Evolutionary conservation across 176 grass and related monocot genomes (phyloP).

Genomic region (Tuctoria greenei): DNA sequence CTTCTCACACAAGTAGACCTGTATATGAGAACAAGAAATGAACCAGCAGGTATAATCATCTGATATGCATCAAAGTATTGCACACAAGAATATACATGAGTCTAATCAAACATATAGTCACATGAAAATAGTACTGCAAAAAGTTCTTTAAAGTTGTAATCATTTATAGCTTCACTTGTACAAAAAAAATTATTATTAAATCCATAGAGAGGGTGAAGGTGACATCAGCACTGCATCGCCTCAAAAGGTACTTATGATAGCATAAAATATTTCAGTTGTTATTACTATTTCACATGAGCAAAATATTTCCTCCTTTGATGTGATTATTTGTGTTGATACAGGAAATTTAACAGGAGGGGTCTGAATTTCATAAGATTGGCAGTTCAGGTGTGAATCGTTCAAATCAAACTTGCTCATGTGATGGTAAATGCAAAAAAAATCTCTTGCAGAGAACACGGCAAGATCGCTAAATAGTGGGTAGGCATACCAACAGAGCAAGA

Average conservation of each 20-base stretch:
- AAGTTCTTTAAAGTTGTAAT: neutral
- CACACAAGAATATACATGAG: neutral
- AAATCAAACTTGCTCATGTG: conserved; percentile 4
- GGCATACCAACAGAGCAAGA: neutral
- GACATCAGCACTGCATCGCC: neutral
- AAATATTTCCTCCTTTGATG: neutral
- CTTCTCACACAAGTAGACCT: conserved; percentile 98
- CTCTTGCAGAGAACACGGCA: neutral
- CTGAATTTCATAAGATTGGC: neutral
- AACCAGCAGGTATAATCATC: conserved; percentile 5
- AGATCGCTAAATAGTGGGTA: neutral
- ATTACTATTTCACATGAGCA: neutral
- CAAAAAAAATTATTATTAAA: neutral
- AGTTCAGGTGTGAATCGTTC: conserved; percentile 3
- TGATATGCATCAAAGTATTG: conserved; percentile 12
- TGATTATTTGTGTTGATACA: neutral
- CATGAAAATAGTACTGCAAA: conserved; percentile 2
- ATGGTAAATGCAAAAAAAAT: neutral
- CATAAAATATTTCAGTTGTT: neutral
- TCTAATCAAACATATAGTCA: neutral
- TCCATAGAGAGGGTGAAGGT: neutral
- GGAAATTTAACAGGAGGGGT: neutral
- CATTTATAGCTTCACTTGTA: neutral
- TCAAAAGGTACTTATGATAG: neutral
- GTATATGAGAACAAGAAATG: conserved; percentile 32